These are phyloP conservation scores for Skeletonema tropicum DNA, from an alignment of 108 stramenopile species.

Conservation along the genomic window DNA sequence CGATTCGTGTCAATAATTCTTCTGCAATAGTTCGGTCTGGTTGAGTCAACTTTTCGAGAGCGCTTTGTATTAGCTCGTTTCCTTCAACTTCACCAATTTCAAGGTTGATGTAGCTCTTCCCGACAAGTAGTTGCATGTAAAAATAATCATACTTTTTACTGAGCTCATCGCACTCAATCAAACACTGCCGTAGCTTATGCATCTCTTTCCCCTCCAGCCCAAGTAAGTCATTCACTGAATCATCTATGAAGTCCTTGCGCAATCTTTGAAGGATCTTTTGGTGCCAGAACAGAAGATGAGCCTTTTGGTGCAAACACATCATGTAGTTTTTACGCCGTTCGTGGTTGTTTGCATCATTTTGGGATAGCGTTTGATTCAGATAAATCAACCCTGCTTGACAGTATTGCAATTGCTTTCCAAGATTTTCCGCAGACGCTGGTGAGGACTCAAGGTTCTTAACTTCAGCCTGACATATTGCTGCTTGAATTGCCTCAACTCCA, in stretches of 20 bases:
- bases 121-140: conserved; percentile 16
- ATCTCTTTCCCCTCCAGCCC: conserved; percentile 16
- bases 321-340: conserved; percentile 29
- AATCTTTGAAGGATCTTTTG: background rate
- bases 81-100: conserved; percentile 4
- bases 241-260: background rate
- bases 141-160: conserved; percentile 14
- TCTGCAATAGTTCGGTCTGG: conserved; percentile 12
- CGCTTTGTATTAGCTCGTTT: conserved; percentile 10
- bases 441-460: conserved; percentile 20
- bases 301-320: conserved; percentile 31
- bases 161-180: conserved; percentile 19
- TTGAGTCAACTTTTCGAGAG: conserved; percentile 8
- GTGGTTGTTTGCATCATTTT: conserved; percentile 36
- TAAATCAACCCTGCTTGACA: conserved; percentile 29
- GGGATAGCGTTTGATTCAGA: conserved; percentile 28
- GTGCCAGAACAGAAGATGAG: conserved; percentile 29
- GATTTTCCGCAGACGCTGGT: background rate
- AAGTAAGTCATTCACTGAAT: conserved; percentile 17
- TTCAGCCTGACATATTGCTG: conserved; percentile 28
- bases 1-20: conserved; percentile 10
- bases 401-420: conserved; percentile 22
- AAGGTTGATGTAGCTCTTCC: conserved; percentile 15
- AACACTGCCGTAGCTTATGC: conserved; percentile 1
- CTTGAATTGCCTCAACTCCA: conserved; percentile 28